Percentiles rank a stretch among this genome's conserved stretches.
phyloP scores from a whole-genome alignment of 805 yeast species.

The Kuraishia floccosa region DNA sequence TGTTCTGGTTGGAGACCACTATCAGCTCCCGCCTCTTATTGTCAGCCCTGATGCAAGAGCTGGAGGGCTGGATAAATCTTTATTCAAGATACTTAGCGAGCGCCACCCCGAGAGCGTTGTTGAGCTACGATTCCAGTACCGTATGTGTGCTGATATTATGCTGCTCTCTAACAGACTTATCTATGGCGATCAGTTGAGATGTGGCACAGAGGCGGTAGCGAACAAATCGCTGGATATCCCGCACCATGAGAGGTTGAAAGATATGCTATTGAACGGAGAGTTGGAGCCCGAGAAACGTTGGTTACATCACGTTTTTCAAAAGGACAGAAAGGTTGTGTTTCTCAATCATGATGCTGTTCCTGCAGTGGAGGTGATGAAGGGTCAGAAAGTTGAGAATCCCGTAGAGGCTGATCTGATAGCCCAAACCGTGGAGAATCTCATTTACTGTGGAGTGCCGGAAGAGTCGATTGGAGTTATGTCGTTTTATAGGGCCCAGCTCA shows the following conservation, averaged over 20 bases:
- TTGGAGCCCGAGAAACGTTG: slow-evolving; percentile 23
- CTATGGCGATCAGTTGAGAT: slow-evolving; percentile 63
- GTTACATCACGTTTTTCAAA: slow-evolving; percentile 46
- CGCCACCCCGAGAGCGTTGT: slow-evolving; percentile 64
- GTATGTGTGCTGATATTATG: slow-evolving; percentile 92
- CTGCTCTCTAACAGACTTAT: slow-evolving; percentile 66
- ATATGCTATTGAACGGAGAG: slow-evolving; percentile 6
- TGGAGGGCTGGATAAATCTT: slow-evolving; percentile 60
- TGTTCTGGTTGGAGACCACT: slow-evolving; percentile 93
- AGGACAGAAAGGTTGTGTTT: slow-evolving; percentile 55
- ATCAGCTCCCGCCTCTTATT: slow-evolving; percentile 86
- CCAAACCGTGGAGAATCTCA: slow-evolving; percentile 49
- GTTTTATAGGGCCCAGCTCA: slow-evolving; percentile 72
- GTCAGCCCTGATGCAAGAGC: slow-evolving; percentile 50
- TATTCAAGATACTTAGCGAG: slow-evolving; percentile 68
- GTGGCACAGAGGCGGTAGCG: slow-evolving; percentile 63
- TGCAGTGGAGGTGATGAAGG: slow-evolving; percentile 40
- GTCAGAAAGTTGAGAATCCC: slow-evolving; percentile 63
- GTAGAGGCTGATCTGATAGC: slow-evolving; percentile 59
- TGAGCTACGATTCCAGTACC: slow-evolving; percentile 71
- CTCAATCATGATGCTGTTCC: slow-evolving; percentile 66
- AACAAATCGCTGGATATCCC: slow-evolving; percentile 44
- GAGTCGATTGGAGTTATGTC: slow-evolving; percentile 78
- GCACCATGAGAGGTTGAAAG: slow-evolving; percentile 14
- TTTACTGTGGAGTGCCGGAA: slow-evolving; percentile 46